Percentiles rank a stretch among this genome's conserved stretches.
These are phyloP conservation scores for Metschnikowia proteae DNA, from an alignment of 805 yeast species.

Conservation along the genomic window DNA sequence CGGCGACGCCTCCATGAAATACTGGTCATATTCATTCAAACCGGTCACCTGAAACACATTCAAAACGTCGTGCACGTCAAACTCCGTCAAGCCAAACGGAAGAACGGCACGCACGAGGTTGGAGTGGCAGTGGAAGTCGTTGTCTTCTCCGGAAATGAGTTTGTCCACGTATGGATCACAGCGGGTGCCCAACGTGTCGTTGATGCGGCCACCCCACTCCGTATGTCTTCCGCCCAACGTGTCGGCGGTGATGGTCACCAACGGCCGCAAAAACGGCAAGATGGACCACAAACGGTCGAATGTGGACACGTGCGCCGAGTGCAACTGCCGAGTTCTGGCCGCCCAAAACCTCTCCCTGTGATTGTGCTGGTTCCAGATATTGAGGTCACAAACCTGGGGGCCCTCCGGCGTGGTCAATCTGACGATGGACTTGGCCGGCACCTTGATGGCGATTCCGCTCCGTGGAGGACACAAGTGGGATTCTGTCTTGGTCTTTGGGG, in stretches of 20 bases:
- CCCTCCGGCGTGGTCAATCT: conserved; percentile 63
- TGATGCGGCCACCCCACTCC: conserved; percentile 63
- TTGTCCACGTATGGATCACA: conserved; percentile 70
- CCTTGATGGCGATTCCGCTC: conserved; percentile 58
- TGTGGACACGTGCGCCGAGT: conserved; percentile 58
- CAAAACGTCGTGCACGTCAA: conserved; percentile 64
- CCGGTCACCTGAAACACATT: conserved; percentile 72
- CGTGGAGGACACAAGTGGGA: conserved; percentile 48
- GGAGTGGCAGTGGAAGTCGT: conserved; percentile 65
- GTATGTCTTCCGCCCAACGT: conserved; percentile 53
- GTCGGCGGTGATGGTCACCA: conserved; percentile 62
- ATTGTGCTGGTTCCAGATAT: conserved; percentile 58
- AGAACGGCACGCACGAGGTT: conserved; percentile 56
- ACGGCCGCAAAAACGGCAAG: conserved; percentile 61
- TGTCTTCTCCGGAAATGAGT: conserved; percentile 58
- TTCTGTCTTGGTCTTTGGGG: conserved; percentile 42
- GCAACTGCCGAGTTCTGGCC: conserved; percentile 62
- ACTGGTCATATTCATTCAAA: conserved; percentile 59
- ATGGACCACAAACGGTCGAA: conserved; percentile 64
- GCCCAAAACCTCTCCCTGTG: conserved; percentile 70
- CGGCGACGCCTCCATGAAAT: conserved; percentile 69
- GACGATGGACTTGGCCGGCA: conserved; percentile 58
- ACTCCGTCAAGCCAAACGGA: conserved; percentile 60
- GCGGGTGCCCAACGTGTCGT: conserved; percentile 64
- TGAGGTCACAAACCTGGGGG: conserved; percentile 68